Base-by-base conservation (phyloP, 192 early-diverging fungal genomes). In the Funneliformis mosseae region DNA sequence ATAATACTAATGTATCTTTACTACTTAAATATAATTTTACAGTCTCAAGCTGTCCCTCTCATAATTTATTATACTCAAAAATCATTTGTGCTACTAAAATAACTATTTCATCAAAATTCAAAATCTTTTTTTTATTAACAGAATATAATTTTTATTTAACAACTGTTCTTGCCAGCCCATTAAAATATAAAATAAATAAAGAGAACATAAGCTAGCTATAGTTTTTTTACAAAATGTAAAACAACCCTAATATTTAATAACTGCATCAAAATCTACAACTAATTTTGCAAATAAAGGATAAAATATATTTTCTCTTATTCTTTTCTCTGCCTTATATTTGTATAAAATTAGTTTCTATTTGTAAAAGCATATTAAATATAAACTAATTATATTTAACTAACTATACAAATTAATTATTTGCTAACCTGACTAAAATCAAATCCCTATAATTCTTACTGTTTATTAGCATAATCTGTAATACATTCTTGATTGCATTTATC, bases 371-470 rank as follows among this genome's bases (percentile, higher is more conserved):
- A 11, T 21, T 41, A 39, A n/a, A 38, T 39, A 0, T 9, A 6
- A 3, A 21, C 7, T 33, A 6, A 38, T 33, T 4, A 8, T 38
- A 1, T 7, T 33, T 16, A 33, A 50, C 16, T 1, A 14, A 66
- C 28, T 66, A 28, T 33, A 18, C 45, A 23, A 41, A 43, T 43
- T 16, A 3, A 71, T 33, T 18, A 33, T 14, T n/a, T n/a, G n/a
- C n/a, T 16, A 39, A 71, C 42, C 69, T 71, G 42, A 14, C 39
- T 43, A 71, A 71, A 71, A 3, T 71, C 41, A 71, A 8, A 71
- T 8, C 42, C n/a, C 21, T 33, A 14, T 18, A 71, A n/a, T 23
- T 71, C n/a, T 25, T 23, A 4, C 8, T 0, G 1, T 16, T 71
- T 1, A 71, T 71, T 71, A 39, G 42, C n/a, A 23, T 71, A 71